These are phyloP conservation scores for Acrocalymma vagum DNA, from an alignment of 2,329 filamentous ascomycete species.

Conservation along the genomic window DNA sequence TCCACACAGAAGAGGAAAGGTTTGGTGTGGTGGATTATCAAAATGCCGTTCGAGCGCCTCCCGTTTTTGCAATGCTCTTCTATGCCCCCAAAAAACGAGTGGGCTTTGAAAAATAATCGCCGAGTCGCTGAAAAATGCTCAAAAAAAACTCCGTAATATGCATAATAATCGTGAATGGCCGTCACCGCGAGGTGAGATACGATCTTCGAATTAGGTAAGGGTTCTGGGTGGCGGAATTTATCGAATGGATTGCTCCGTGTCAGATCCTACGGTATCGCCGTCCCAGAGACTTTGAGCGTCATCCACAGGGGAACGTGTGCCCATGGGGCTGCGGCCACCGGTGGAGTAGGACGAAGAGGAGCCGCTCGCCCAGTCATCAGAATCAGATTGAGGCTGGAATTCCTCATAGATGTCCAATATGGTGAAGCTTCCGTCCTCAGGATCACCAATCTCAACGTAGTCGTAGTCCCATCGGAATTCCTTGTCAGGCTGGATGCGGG, in stretches of 20 bases:
- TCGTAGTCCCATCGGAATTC: slow-evolving; percentile 94
- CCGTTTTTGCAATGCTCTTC: slow-evolving; percentile 2
- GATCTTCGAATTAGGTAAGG: slow-evolving; percentile 26
- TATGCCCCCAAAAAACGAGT: neutral
- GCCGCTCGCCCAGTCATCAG: slow-evolving; percentile 89
- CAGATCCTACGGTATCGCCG: slow-evolving; percentile 63
- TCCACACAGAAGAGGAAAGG: slow-evolving; percentile 1
- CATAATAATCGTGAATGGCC: slow-evolving; percentile 46
- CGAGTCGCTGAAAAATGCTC: slow-evolving; percentile 46
- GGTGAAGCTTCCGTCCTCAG: slow-evolving; percentile 59
- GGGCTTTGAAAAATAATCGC: slow-evolving; percentile 27
- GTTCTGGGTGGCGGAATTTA: slow-evolving; percentile 26
- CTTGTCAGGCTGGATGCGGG: slow-evolving; percentile 84
- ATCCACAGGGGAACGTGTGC: slow-evolving; percentile 59
- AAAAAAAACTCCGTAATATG: slow-evolving; percentile 47
- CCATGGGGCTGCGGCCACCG: slow-evolving; percentile 64
- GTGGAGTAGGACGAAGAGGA: slow-evolving; percentile 80
- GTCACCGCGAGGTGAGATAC: slow-evolving; percentile 33
- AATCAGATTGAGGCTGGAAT: slow-evolving; percentile 66
- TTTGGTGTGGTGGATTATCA: too few species aligned
- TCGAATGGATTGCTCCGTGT: slow-evolving; percentile 44
- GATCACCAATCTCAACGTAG: slow-evolving; percentile 84
- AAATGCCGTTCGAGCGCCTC: slow-evolving; percentile 1
- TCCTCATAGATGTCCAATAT: slow-evolving; percentile 65
- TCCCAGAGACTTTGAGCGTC: slow-evolving; percentile 67